Percentiles rank a stretch among this genome's conserved stretches.
Conservation (phyloP, 768 basidiomycete species). For the Leucosporidium creatinivorum region DNA sequence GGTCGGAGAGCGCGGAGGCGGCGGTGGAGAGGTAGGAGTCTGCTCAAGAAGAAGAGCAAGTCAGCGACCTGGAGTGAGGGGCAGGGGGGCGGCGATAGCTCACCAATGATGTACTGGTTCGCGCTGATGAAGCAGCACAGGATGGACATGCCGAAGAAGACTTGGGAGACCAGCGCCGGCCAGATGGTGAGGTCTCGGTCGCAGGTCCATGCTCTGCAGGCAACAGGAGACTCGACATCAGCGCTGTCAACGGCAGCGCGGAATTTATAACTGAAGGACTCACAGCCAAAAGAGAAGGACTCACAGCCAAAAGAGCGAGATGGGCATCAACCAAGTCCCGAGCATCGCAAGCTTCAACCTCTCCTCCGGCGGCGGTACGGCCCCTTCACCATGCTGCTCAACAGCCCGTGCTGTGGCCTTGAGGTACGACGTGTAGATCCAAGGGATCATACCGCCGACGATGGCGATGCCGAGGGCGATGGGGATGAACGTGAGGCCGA, state of each 20-base stretch:
- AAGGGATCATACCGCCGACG: background rate
- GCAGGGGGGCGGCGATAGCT: background rate
- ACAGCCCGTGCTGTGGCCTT: background rate
- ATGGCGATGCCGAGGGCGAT: conserved; percentile 13
- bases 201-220: background rate
- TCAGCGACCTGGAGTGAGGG: background rate
- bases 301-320: conserved; percentile 8
- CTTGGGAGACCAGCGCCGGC: background rate
- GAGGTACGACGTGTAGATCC: background rate
- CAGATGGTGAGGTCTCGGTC: background rate
- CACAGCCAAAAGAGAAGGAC: background rate
- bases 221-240: background rate
- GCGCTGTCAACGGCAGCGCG: too few relatives aligned
- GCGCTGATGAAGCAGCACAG: conserved; percentile 8
- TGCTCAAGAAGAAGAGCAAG: background rate
- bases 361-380: conserved; percentile 2
- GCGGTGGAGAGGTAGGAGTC: conserved; percentile 4
- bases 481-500: conserved; percentile 23
- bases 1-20: background rate
- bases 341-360: conserved; percentile 3
- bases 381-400: background rate
- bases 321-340: conserved; percentile 13
- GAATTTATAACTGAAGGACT: background rate
- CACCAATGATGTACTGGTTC: conserved; percentile 13
- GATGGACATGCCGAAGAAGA: conserved; percentile 6